phyloP scores from a whole-genome alignment of 73 alveolate genomes.

The Uronychia setigera region DNA sequence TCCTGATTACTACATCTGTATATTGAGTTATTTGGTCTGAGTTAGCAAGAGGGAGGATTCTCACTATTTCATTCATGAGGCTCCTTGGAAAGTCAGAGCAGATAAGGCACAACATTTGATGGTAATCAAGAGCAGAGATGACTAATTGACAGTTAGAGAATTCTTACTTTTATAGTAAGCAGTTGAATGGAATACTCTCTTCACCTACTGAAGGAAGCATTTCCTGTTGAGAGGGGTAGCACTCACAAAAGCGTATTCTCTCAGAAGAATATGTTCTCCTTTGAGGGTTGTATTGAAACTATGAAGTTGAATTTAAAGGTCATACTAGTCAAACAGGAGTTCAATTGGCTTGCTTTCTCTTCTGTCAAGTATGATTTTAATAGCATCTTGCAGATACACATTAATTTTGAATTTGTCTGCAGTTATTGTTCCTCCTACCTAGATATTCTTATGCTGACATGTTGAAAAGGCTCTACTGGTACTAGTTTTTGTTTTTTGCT shows the following conservation, averaged over 20 bases:
- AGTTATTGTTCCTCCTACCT: neutral
- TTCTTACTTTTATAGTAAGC: conserved; percentile 46
- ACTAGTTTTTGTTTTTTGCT: conserved; percentile 15
- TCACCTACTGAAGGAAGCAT: conserved; percentile 72
- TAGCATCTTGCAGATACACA: conserved; percentile 72
- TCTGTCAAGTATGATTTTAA: conserved; percentile 69
- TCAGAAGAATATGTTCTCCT: conserved; percentile 76
- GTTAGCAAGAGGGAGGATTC: conserved; percentile 41
- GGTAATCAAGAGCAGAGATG: conserved; percentile 80
- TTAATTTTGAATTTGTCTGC: conserved; percentile 61
- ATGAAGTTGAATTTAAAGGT: neutral
- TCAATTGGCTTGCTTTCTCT: conserved; percentile 77
- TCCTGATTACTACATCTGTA: neutral
- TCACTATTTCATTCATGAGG: conserved; percentile 65
- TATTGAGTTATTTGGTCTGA: neutral
- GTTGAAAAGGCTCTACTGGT: conserved; percentile 63
- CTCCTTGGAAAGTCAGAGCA: conserved; percentile 81
- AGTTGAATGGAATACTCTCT: conserved; percentile 71
- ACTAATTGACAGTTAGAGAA: conserved; percentile 4
- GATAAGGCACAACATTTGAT: conserved; percentile 67
- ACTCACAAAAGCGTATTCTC: conserved; percentile 75
- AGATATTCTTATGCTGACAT: conserved; percentile 68
- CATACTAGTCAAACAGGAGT: conserved; percentile 54
- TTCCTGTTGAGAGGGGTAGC: conserved; percentile 73
- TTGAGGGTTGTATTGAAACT: conserved; percentile 56